Percentiles rank a stretch among this genome's conserved stretches.
Evolutionary conservation across 805 yeast species (phyloP).

Genomic region (Pichia nakasei): DNA sequence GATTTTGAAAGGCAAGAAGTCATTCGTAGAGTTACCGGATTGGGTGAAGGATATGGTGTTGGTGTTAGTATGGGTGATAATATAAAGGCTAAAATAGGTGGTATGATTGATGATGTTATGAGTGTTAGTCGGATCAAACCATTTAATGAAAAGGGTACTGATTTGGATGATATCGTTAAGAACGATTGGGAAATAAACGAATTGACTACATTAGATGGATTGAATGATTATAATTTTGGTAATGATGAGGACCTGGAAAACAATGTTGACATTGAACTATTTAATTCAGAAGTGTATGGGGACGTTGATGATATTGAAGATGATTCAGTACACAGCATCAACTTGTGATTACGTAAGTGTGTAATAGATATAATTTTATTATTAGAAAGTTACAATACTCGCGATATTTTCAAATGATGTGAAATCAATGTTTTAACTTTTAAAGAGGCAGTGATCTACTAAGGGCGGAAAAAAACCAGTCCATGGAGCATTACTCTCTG

Average conservation of each 20-base stretch:
- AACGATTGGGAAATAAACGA: slow-evolving; percentile 24
- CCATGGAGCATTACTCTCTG: too few species aligned
- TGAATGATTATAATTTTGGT: background rate
- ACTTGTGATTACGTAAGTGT: too few species aligned
- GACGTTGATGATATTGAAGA: too few species aligned
- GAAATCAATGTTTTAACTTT: too few species aligned
- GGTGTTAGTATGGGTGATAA: slow-evolving; percentile 4
- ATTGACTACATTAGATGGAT: slow-evolving; percentile 9
- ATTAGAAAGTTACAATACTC: too few species aligned
- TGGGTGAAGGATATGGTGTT: slow-evolving; percentile 3
- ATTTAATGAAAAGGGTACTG: slow-evolving; percentile 5
- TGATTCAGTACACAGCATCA: too few species aligned
- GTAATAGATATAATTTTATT: too few species aligned
- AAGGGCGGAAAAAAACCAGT: too few species aligned
- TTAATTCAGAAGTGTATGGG: background rate
- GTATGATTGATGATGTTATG: slow-evolving; percentile 10
- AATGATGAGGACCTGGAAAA: background rate
- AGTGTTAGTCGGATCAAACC: background rate
- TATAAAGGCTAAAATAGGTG: slow-evolving; percentile 5
- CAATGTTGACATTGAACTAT: slow-evolving; percentile 1
- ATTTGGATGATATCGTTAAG: slow-evolving; percentile 4
- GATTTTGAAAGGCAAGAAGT: slow-evolving; percentile 7
- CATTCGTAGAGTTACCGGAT: slow-evolving; percentile 14
- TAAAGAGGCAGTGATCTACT: too few species aligned
- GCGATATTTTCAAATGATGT: too few species aligned